These are phyloP conservation scores for Actinidia polygama DNA, from an alignment of 179 eudicot genomes.

Conservation along the genomic window DNA sequence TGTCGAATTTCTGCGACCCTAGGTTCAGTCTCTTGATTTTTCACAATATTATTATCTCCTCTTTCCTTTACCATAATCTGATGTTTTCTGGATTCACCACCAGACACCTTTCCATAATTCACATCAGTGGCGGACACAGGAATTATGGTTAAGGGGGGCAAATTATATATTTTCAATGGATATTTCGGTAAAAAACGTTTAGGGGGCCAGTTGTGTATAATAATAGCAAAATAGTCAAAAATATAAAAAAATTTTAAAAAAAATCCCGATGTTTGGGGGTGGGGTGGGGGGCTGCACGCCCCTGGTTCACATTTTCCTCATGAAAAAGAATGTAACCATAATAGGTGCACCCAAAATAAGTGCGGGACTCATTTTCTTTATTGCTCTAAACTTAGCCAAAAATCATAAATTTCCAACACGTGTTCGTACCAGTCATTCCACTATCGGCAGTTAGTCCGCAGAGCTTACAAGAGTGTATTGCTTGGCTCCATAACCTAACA, in stretches of 20 bases:
- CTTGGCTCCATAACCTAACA: too few relatives aligned
- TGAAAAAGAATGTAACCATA: too few relatives aligned
- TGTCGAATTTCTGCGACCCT: slow-evolving; percentile 21
- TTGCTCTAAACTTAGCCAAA: too few relatives aligned
- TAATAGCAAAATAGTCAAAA: slow-evolving; percentile 19
- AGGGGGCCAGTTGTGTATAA: too few relatives aligned
- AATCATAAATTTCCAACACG: background rate
- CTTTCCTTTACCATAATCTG: slow-evolving; percentile 25
- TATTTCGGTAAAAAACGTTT: too few relatives aligned
- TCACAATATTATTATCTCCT: slow-evolving; percentile 31
- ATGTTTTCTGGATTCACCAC: slow-evolving; percentile 32
- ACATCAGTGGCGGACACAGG: slow-evolving; percentile 46
- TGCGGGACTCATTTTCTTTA: too few relatives aligned
- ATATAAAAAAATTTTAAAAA: background rate
- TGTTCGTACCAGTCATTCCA: background rate
- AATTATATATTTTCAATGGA: too few relatives aligned
- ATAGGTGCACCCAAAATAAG: too few relatives aligned
- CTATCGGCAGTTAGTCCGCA: too few relatives aligned
- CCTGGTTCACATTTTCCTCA: too few relatives aligned
- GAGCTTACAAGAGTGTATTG: too few relatives aligned
- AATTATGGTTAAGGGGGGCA: slow-evolving; percentile 23
- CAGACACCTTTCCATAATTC: slow-evolving; percentile 33
- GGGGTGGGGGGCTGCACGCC: too few relatives aligned
- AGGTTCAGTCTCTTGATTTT: slow-evolving; percentile 32
- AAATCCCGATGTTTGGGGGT: slow-evolving; percentile 19